These are phyloP conservation scores for Oryza rufipogon DNA, from an alignment of 176 grass and related monocot genomes.

Conservation along the genomic window DNA sequence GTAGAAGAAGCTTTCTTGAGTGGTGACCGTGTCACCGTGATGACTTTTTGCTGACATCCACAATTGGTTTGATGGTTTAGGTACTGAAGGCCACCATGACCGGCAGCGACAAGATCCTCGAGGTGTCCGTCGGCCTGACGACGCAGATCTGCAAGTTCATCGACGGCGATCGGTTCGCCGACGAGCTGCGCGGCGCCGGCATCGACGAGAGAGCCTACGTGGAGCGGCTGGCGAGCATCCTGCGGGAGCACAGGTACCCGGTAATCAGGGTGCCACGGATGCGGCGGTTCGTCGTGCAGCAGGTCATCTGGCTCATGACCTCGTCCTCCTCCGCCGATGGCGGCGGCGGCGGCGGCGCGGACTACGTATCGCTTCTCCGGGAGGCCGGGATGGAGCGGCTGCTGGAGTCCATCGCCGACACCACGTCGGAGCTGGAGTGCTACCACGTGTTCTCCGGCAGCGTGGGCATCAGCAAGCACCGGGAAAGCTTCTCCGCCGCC, in stretches of 20 bases:
- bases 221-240: constrained; percentile 39
- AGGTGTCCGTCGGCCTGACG: constrained; percentile 59
- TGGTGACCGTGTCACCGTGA: too few relatives aligned
- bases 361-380: constrained; percentile 34
- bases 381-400: constrained; percentile 37
- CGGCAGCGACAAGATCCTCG: constrained; percentile 37
- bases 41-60: too few relatives aligned
- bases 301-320: constrained; percentile 21
- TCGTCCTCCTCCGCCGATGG: background rate
- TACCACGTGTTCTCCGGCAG: constrained; percentile 81
- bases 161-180: constrained; percentile 39
- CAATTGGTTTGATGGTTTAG: background rate
- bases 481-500: constrained; percentile 53
- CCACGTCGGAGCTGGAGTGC: constrained; percentile 69
- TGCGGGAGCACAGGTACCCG: constrained; percentile 47
- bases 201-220: background rate
- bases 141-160: constrained; percentile 43
- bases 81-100: constrained; percentile 57
- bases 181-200: constrained; percentile 15
- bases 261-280: constrained; percentile 58
- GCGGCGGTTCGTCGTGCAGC: constrained; percentile 57
- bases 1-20: too few relatives aligned
- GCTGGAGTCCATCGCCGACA: constrained; percentile 58
- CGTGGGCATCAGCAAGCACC: constrained; percentile 57
- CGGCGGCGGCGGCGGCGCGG: background rate